phyloP scores from a whole-genome alignment of 192 early-diverging fungal genomes.

The Mortierella hygrophila region DNA sequence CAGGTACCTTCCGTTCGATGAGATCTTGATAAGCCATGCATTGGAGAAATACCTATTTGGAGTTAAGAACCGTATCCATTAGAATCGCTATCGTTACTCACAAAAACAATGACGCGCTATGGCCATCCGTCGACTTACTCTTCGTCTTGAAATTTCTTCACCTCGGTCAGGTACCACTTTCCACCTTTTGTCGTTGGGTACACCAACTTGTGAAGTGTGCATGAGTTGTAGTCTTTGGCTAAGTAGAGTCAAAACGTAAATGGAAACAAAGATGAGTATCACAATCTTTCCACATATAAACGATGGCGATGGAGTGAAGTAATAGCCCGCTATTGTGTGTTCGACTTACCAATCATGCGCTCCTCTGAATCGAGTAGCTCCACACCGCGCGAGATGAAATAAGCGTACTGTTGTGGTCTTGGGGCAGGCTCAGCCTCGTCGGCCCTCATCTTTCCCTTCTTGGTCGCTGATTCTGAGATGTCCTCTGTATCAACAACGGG shows the following conservation, averaged over 20 bases:
- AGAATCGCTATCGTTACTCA: neutral
- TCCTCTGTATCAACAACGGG: slow-evolving; percentile 46
- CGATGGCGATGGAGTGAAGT: neutral
- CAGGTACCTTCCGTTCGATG: slow-evolving; percentile 91
- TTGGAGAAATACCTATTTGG: slow-evolving; percentile 81
- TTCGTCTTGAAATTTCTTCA: slow-evolving; percentile 83
- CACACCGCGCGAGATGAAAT: slow-evolving; percentile 90
- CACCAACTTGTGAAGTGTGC: slow-evolving; percentile 86
- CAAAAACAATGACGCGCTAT: neutral
- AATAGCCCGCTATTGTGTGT: neutral
- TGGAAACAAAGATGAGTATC: neutral
- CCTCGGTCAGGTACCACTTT: slow-evolving; percentile 80
- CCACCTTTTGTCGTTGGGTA: slow-evolving; percentile 82
- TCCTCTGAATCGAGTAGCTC: slow-evolving; percentile 90
- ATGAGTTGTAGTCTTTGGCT: slow-evolving; percentile 88
- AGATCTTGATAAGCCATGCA: slow-evolving; percentile 94
- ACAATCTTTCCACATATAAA: neutral
- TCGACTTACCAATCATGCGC: slow-evolving; percentile 73
- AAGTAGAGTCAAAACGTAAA: slow-evolving; percentile 7
- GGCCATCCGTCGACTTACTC: slow-evolving; percentile 65
- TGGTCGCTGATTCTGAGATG: slow-evolving; percentile 30
- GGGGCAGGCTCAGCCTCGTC: slow-evolving; percentile 3
- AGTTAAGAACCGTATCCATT: neutral
- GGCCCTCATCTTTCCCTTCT: slow-evolving; percentile 48
- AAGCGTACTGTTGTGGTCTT: slow-evolving; percentile 68